Conservation (phyloP, 148 eudicot genomes). For the Polygonum maritimum region DNA sequence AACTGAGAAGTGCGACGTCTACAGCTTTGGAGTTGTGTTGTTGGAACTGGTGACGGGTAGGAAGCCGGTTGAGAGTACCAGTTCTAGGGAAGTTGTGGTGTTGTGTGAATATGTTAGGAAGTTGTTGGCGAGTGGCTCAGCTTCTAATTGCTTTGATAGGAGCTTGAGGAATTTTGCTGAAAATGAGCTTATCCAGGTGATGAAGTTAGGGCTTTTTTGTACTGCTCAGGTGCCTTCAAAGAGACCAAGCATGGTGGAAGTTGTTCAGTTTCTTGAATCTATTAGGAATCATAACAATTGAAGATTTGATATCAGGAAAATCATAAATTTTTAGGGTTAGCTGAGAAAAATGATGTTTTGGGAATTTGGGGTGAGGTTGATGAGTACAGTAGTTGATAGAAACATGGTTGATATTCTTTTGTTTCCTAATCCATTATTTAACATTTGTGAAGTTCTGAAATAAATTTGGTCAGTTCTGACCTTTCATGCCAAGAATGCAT, state of each 20-base stretch:
- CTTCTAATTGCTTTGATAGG: constrained; percentile 74
- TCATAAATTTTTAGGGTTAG: neutral
- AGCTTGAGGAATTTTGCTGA: constrained; percentile 61
- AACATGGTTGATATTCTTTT: constrained; percentile 27
- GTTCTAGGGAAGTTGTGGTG: constrained; percentile 56
- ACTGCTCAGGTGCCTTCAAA: constrained; percentile 62
- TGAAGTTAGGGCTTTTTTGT: constrained; percentile 81
- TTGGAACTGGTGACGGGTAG: constrained; percentile 89
- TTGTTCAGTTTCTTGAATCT: constrained; percentile 88
- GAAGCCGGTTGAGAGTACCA: constrained; percentile 82
- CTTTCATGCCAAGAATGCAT: neutral
- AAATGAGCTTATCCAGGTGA: constrained; percentile 80
- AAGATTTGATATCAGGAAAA: constrained; percentile 7
- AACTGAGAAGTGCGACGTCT: constrained; percentile 84
- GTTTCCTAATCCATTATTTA: constrained; percentile 20
- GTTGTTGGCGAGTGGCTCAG: constrained; percentile 52
- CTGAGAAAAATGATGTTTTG: neutral
- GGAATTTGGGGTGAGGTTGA: neutral
- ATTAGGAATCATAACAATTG: constrained; percentile 31
- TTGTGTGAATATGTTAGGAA: constrained; percentile 78
- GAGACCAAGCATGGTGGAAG: constrained; percentile 91
- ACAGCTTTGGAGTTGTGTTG: constrained; percentile 75
- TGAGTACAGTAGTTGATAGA: constrained; percentile 13
- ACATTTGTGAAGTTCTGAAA: constrained; percentile 21
- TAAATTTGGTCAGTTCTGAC: neutral